These are phyloP conservation scores for Parascedosporium putredinis DNA, from an alignment of 2,329 filamentous ascomycete species.

Conservation along the genomic window DNA sequence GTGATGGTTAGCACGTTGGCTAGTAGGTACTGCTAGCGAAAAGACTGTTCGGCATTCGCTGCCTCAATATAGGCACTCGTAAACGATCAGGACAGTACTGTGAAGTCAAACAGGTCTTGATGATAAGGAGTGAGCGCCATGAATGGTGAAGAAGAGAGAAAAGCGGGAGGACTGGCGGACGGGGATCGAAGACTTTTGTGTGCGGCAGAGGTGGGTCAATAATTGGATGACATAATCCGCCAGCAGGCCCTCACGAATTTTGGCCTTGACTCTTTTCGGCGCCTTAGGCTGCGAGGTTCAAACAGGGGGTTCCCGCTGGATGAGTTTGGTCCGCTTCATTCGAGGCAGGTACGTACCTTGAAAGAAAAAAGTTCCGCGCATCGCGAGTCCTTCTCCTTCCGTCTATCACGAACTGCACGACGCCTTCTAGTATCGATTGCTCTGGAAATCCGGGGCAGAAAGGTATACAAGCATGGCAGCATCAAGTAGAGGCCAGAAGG, in stretches of 20 bases:
- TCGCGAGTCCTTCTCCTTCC: neutral
- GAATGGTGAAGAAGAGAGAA: constrained; percentile 24
- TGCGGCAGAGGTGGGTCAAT: neutral
- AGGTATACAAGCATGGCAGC: constrained; percentile 34
- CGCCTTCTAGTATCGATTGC: constrained; percentile 8
- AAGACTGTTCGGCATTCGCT: constrained; percentile 56
- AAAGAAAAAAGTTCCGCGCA: constrained; percentile 9
- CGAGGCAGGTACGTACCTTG: constrained; percentile 8
- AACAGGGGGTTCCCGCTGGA: no score
- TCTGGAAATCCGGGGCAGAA: constrained; percentile 9
- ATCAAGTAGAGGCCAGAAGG: constrained; percentile 45
- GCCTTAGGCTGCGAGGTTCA: constrained; percentile 5
- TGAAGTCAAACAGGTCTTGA: constrained; percentile 60
- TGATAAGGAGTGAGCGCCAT: constrained; percentile 89
- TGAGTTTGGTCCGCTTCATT: no score
- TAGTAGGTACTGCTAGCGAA: constrained; percentile 95
- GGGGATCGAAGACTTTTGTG: neutral
- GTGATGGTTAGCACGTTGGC: constrained; percentile 28
- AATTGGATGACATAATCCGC: neutral
- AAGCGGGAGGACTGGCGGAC: constrained; percentile 15
- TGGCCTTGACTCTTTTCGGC: no score
- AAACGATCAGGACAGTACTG: constrained; percentile 85
- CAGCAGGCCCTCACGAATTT: no score
- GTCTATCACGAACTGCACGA: neutral
- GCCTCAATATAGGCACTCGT: constrained; percentile 66